Evolutionary conservation across 257 asterid species (phyloP), one percentile per base, ranked within the genome.

Genomic region (Lycium barbarum): DNA sequence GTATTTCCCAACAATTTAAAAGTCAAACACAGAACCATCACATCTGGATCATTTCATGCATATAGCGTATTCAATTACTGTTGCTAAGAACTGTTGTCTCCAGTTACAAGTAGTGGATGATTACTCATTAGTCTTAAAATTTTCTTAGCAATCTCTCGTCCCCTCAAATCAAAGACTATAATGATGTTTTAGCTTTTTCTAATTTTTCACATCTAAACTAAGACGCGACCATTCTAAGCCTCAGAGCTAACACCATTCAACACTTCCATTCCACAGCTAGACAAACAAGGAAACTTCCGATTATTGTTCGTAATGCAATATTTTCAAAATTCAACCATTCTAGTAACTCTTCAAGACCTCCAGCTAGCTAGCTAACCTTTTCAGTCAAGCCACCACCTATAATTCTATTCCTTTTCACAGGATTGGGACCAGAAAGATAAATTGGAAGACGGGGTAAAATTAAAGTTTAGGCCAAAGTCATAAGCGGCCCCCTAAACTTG

Each of bases 121-220:
- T 4, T 70, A 70, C 9, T 70, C 17, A 70, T 3, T 33, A 38
- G 8, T 70, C 54, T 38, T 70, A 40, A 70, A 8, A 38, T 53
- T 13, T 70, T 26, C 54, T 49, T 49, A 1, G 14, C 9, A 49
- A 49, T 49, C 55, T 49, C 3, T 49, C 55, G 55, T 49, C 13
- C 55, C 14, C 17, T 35, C 73, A 66, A 45, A 66, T 66, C 47
- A 66, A 70, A 35, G 14, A 68, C 26, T 15, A 68, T 68, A 68
- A 68, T 68, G 33, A 38, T 68, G 3, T 15, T 36, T 68, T 38
- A 7, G 53, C 53, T 15, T 68, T 68, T 68, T 20, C 49, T 70
- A 38, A 70, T 38, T 70, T 70, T 70, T 53, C 53, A 70, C 78
- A 70, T 53, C 33, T 70, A 70, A 38, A 70, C 26, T 70, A 70